These are phyloP conservation scores for Dictyophora rubrovolvata DNA, from an alignment of 768 basidiomycete genomes.

Conservation along the genomic window DNA sequence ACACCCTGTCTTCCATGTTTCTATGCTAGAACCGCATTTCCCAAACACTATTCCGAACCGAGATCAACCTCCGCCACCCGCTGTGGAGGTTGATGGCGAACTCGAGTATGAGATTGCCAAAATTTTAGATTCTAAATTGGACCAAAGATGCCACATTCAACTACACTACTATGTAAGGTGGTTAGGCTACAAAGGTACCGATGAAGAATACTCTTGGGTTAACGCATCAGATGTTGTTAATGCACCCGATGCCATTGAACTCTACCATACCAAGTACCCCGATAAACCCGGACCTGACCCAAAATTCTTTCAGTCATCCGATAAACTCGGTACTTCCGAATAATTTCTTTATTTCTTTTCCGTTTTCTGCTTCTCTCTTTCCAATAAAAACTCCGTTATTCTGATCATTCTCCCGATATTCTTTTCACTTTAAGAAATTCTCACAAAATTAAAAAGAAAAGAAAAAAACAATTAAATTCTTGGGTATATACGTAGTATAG, in stretches of 20 bases:
- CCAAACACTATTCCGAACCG: conserved; percentile 12
- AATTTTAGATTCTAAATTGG: conserved; percentile 12
- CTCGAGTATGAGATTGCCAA: conserved; percentile 11
- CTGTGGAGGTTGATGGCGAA: conserved; percentile 10
- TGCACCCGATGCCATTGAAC: not conserved
- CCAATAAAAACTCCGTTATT: too few relatives aligned
- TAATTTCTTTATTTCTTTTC: too few relatives aligned
- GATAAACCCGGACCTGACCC: not conserved
- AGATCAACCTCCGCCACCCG: conserved; percentile 10
- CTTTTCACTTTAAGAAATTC: too few relatives aligned
- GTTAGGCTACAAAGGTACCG: not conserved
- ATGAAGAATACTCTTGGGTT: not conserved
- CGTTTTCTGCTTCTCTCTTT: too few relatives aligned
- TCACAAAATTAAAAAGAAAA: too few relatives aligned
- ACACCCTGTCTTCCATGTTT: conserved; percentile 18
- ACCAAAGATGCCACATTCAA: not conserved
- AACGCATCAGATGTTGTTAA: not conserved
- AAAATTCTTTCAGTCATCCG: not conserved
- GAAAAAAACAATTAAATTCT: too few relatives aligned
- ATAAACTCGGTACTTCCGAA: too few relatives aligned
- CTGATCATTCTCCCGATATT: too few relatives aligned
- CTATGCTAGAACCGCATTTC: conserved; percentile 13
- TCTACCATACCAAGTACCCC: not conserved
- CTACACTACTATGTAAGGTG: not conserved
- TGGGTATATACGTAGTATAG: too few relatives aligned